phyloP scores from a whole-genome alignment of 306 rosid genomes.

The Trifolium dubium region DNA sequence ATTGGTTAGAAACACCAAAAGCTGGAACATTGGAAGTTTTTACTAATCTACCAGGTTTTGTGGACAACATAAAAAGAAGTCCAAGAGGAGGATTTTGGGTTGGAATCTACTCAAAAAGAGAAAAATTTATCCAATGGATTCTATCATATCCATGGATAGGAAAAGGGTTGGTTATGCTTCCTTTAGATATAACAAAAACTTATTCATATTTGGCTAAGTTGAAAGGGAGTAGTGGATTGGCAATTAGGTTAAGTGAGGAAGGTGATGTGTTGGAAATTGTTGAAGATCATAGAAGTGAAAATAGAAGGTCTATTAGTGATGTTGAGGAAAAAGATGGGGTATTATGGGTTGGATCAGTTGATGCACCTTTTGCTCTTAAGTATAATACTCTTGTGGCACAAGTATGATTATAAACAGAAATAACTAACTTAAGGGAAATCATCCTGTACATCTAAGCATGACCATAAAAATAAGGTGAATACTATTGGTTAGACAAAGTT shows the following conservation, averaged over 20 bases:
- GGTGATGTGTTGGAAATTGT: constrained; percentile 63
- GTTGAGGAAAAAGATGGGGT: constrained; percentile 71
- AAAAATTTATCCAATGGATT: constrained; percentile 44
- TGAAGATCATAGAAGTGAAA: constrained; percentile 43
- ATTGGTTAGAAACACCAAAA: constrained; percentile 63
- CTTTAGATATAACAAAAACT: constrained; percentile 50
- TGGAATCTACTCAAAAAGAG: constrained; percentile 62
- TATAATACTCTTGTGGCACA: constrained; percentile 29
- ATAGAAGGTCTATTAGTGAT: constrained; percentile 62
- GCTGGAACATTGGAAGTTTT: constrained; percentile 61
- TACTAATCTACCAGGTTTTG: constrained; percentile 69
- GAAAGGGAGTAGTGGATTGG: constrained; percentile 57
- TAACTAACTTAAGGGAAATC: too few species aligned
- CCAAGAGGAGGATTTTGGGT: constrained; percentile 88
- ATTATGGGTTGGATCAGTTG: constrained; percentile 74
- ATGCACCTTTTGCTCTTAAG: constrained; percentile 60
- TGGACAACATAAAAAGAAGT: constrained; percentile 79
- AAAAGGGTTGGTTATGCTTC: constrained; percentile 55
- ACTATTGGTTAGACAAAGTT: too few species aligned
- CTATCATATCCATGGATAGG: constrained; percentile 59
- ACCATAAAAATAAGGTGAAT: too few species aligned
- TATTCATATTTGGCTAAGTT: constrained; percentile 55
- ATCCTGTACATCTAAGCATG: too few species aligned
- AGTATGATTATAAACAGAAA: background rate
- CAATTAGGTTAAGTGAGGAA: constrained; percentile 65